A percentile compares a stretch with the other conserved stretches of the same genome.
phyloP scores from a whole-genome alignment of 805 yeast species.

The Ogataea corticis region DNA sequence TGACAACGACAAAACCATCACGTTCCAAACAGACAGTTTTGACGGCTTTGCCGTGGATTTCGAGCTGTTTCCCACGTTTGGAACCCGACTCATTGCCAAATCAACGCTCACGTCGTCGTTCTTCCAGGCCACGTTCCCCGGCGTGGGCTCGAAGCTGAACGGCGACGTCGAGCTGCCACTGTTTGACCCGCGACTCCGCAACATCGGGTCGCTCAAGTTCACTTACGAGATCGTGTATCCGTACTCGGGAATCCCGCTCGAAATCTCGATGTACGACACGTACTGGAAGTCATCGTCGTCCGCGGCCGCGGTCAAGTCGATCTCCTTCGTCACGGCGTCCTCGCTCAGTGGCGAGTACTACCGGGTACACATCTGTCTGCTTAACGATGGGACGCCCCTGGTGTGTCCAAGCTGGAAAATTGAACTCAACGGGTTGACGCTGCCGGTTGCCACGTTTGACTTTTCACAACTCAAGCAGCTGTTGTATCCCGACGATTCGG shows the following conservation, averaged over 20 bases:
- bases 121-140: constrained; percentile 39
- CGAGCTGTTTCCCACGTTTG: constrained; percentile 92
- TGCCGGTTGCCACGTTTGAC: constrained; percentile 64
- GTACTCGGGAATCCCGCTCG: constrained; percentile 79
- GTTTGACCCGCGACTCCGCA: constrained; percentile 75
- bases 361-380: constrained; percentile 64
- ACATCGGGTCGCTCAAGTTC: constrained; percentile 78
- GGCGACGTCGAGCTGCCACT: constrained; percentile 62
- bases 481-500: constrained; percentile 21
- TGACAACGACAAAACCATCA: constrained; percentile 60
- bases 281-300: constrained; percentile 91
- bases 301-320: constrained; percentile 32
- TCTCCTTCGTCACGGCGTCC: constrained; percentile 86
- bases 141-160: constrained; percentile 39
- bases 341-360: constrained; percentile 82
- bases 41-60: constrained; percentile 76
- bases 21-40: constrained; percentile 81
- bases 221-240: constrained; percentile 85
- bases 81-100: constrained; percentile 88
- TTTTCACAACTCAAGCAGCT: constrained; percentile 40
- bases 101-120: constrained; percentile 71
- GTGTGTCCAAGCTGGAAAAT: constrained; percentile 71
- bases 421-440: constrained; percentile 45
- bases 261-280: constrained; percentile 89
- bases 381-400: constrained; percentile 84